Evolutionary conservation across 306 rosid genomes (phyloP).

Genomic region (Lathyrus aphaca): DNA sequence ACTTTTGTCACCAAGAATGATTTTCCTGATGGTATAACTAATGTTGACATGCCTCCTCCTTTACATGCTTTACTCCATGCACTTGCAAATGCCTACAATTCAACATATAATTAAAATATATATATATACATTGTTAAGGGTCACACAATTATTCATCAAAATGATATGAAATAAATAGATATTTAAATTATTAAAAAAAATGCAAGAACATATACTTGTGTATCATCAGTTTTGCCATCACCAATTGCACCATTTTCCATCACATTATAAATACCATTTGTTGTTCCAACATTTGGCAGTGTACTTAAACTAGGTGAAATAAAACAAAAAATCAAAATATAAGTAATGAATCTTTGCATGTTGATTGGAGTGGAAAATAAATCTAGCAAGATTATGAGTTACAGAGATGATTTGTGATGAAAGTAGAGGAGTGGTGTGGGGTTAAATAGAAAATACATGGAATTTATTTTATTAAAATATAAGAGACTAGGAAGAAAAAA

Average conservation of each 20-base stretch:
- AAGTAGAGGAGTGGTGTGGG: not conserved
- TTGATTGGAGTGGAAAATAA: not conserved
- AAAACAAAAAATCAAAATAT: not conserved
- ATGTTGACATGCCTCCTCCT: not conserved
- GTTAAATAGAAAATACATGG: not conserved
- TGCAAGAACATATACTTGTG: not conserved
- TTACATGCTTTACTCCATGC: not conserved
- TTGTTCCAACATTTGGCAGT: not conserved
- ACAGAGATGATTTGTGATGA: not conserved
- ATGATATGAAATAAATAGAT: not conserved
- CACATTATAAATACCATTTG: not conserved
- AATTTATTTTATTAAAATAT: not conserved
- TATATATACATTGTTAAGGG: not conserved
- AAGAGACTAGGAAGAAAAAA: no score
- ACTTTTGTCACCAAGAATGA: not conserved
- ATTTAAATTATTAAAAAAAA: not conserved
- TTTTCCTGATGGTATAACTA: constrained; percentile 1
- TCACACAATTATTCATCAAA: not conserved
- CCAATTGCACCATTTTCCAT: not conserved
- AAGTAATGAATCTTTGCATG: not conserved
- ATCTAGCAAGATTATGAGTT: not conserved
- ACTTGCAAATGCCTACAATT: not conserved
- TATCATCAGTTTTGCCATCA: not conserved
- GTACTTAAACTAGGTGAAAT: not conserved
- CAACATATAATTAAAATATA: not conserved